Evolutionary conservation across 2,329 filamentous ascomycete species (phyloP), one percentile per base, ranked within the genome.

Genomic region (Scedosporium boydii): DNA sequence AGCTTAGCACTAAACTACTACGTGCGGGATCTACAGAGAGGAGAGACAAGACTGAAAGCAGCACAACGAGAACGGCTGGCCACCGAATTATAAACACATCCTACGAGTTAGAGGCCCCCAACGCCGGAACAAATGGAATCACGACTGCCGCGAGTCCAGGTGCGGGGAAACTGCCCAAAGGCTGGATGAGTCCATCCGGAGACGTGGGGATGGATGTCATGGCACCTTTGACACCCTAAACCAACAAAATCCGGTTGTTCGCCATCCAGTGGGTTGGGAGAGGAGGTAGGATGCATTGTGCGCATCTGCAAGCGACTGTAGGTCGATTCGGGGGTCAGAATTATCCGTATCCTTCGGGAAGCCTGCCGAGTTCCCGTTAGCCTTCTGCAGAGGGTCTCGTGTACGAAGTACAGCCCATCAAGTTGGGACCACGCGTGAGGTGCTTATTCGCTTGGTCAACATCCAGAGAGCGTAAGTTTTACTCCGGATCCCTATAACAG

Each of bases 351-450:
- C 57, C 46, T 42, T 60, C 46, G 26, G 46, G 26, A 60, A 26
- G 61, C 61, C 55, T 59, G 44, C 56, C 56, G 62, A 55, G 58
- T 29, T 21, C 51, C 42, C 27, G 9, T 62, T 53, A 53, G 42
- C 34, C 58, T 63, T 41, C 56, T 59, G 21, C 29, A 42, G 44
- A n/a, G 7, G 23, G 41, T 27, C 9, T 18, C 27, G 59, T 21
- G 21, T 41, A 38, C 7, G 4, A 3, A 29, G 27, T 29, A 6
- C 10, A 38, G 34, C 34, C 9, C 34, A 38, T 4, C 34, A 38
- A 12, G 10, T 12, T 38, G 3, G 34, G 34, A 4, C 10, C 34
- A 14, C 34, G 3, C 34, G 4, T 5, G 29, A 34, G 29, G 29
- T 9, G 29, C 29, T 1, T 9, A 34, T 34, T 34, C 29, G 6